phyloP scores from a whole-genome alignment of 139 green algal genomes.

The Tetradesmus obliquus region DNA sequence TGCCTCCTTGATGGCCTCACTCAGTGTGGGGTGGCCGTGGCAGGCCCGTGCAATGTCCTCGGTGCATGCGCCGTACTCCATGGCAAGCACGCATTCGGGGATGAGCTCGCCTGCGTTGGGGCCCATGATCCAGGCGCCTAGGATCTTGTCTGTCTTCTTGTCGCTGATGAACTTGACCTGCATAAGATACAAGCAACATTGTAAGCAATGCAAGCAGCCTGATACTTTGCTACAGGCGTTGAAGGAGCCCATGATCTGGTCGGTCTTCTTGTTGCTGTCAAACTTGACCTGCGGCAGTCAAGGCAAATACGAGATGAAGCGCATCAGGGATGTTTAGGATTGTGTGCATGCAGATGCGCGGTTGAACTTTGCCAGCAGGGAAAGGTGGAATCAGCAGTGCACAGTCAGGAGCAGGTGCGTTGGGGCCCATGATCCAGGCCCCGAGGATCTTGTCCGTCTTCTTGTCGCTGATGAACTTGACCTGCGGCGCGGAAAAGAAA shows the following conservation, averaged over 20 bases:
- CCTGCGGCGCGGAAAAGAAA: constrained; percentile 44
- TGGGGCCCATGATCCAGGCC: constrained; percentile 95
- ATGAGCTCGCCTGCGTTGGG: constrained; percentile 96
- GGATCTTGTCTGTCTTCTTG: constrained; percentile 94
- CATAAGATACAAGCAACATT: not conserved
- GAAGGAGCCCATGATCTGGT: constrained; percentile 97
- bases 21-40: constrained; percentile 98
- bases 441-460: constrained; percentile 97
- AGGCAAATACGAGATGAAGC: too few species aligned
- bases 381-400: too few species aligned
- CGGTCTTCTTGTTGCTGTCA: constrained; percentile 84
- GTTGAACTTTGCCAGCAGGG: too few species aligned
- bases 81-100: constrained; percentile 88
- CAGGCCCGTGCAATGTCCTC: constrained; percentile 97
- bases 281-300: constrained; percentile 85
- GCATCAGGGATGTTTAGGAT: not conserved
- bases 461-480: constrained; percentile 95
- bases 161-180: constrained; percentile 96
- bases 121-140: constrained; percentile 97
- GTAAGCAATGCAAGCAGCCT: not conserved
- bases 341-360: not conserved
- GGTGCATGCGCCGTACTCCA: constrained; percentile 82
- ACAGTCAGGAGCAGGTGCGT: constrained; percentile 57
- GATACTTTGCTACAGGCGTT: too few species aligned
- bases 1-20: constrained; percentile 98